Base-by-base conservation (phyloP, 306 rosid genomes). In the Comarum palustre region DNA sequence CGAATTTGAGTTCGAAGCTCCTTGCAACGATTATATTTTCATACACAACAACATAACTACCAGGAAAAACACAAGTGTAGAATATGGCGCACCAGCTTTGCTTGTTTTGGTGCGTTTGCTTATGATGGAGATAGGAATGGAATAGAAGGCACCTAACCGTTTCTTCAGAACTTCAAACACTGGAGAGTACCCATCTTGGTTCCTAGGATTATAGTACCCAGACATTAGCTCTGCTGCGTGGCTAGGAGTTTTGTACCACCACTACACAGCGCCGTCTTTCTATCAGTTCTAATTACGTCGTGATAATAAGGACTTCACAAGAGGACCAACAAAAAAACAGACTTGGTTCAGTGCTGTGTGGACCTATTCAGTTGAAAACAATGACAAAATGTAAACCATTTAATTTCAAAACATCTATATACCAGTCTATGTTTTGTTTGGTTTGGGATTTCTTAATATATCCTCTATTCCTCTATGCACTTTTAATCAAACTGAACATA, bases 201-300 rank as follows among this genome's bases (percentile, higher is more conserved):
- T 89, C 47, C 89, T 84, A 5, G 99, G 93, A 76, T 94, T 94
- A 85, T 89, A 89, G 79, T 88, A 94, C 80, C 99, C 99, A 47
- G 99, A 88, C 39, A 97, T 94, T 82, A 94, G 79, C 85, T 94
- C 99, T 6, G 99, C 96, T 3, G 96, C 97, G 78, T 94, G 99
- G 74, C 99, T 91, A 36, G 93, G 71, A 74, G 92, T 89, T 84
- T 84, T 91, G 77, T 94, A 94, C 95, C 97, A 94, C 99, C 97
- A 94, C 99, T 94, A 90, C 85, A 75, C 43, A 60, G 42, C 62
- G 54, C 69, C 68, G 72, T 82, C 60, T 34, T 59, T 32, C 39
- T 72, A 78, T 69, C 45, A 55, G 54, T 77, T 71, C 39, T 16
- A 60, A 59, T 74, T 38, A 0, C 51, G 71, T 74, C 61, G 43